Evolutionary conservation across 2,329 filamentous ascomycete species (phyloP).

Genomic region (Grosmannia clavigera): DNA sequence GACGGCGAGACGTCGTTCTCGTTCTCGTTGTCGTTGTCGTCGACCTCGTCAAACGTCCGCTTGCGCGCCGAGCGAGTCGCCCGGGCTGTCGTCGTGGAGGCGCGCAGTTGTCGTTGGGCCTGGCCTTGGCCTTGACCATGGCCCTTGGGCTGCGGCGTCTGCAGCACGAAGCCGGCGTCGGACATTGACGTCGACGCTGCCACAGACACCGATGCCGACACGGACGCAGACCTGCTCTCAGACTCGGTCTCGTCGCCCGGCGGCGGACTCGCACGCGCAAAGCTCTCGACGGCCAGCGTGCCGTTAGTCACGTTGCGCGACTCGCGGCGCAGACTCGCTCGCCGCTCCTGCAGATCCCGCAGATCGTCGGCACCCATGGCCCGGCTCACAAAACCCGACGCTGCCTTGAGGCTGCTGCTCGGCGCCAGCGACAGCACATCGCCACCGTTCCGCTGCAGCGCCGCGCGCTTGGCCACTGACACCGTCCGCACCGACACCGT

Average conservation of each 20-base stretch:
- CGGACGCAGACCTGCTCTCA: neutral
- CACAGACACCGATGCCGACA: conserved; percentile 5
- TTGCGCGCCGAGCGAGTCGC: conserved; percentile 38
- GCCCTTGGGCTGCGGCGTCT: conserved; percentile 5
- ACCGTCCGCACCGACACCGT: conserved; percentile 5
- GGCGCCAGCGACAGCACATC: conserved; percentile 1
- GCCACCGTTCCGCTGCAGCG: conserved; percentile 2
- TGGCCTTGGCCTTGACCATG: too few species aligned
- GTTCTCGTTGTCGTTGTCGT: conserved; percentile 17
- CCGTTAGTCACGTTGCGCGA: conserved; percentile 23
- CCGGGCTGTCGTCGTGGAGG: conserved; percentile 23
- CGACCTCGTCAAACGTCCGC: conserved; percentile 41
- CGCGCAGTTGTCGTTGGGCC: conserved; percentile 13
- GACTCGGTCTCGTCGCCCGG: neutral
- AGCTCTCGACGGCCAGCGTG: conserved; percentile 24
- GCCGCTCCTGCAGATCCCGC: conserved; percentile 10
- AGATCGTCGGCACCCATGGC: neutral
- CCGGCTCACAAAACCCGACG: neutral
- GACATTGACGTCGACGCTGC: conserved; percentile 3
- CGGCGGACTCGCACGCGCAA: conserved; percentile 18
- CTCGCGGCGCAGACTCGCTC: conserved; percentile 16
- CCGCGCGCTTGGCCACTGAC: conserved; percentile 7
- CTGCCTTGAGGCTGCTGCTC: neutral
- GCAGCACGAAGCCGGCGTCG: neutral
- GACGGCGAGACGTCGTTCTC: conserved; percentile 33